Evolutionary conservation across 768 basidiomycete genomes (phyloP).

Genomic region (Rhodosporidiobolus odoratus): DNA sequence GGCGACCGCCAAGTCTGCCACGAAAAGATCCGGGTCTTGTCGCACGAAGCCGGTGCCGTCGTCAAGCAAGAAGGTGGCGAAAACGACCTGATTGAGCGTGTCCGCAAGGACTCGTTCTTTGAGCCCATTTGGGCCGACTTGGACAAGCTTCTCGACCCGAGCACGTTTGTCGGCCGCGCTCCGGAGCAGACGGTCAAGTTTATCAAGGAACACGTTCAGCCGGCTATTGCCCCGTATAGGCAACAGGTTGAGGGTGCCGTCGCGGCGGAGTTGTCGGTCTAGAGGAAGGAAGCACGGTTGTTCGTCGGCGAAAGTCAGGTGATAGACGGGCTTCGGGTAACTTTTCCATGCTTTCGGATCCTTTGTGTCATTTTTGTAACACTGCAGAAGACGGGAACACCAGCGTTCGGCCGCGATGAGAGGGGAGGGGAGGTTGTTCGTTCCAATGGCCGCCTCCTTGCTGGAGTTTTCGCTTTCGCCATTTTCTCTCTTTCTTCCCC

Average conservation of each 20-base stretch:
- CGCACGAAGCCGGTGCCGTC: slow-evolving; percentile 87
- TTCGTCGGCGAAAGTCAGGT: no score
- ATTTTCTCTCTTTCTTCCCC: no score
- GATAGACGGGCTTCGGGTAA: no score
- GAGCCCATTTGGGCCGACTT: slow-evolving; percentile 75
- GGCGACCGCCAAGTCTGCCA: slow-evolving; percentile 96
- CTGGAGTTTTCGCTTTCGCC: no score
- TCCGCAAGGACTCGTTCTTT: slow-evolving; percentile 78
- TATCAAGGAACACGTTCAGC: slow-evolving; percentile 75
- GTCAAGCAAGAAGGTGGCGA: slow-evolving; percentile 91
- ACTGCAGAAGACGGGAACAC: no score
- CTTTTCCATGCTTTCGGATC: no score
- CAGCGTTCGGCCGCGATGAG: no score
- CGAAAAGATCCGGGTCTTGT: slow-evolving; percentile 88
- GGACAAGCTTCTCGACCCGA: slow-evolving; percentile 72
- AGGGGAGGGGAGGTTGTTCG: no score
- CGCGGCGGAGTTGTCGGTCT: slow-evolving; percentile 32
- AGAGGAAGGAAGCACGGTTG: no score
- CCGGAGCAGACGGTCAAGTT: slow-evolving; percentile 91
- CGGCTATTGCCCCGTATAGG: slow-evolving; percentile 56
- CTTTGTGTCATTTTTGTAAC: no score
- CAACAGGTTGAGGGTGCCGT: slow-evolving; percentile 13
- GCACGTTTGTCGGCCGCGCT: slow-evolving; percentile 85
- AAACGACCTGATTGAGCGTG: slow-evolving; percentile 89
- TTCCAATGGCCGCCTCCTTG: no score